These are phyloP conservation scores for Lactifluus volemus DNA, from an alignment of 768 basidiomycete species.

Conservation along the genomic window DNA sequence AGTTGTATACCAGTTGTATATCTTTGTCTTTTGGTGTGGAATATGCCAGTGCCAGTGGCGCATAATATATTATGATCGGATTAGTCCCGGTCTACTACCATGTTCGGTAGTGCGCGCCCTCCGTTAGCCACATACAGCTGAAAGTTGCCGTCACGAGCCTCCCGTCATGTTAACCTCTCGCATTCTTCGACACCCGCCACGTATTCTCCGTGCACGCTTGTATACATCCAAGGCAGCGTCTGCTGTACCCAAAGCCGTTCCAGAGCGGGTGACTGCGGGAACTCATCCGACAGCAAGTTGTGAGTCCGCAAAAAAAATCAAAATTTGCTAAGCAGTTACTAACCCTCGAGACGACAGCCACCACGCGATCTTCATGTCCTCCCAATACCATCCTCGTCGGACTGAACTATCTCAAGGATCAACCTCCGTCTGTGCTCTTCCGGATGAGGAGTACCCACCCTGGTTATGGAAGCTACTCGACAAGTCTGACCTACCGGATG, in stretches of 20 bases:
- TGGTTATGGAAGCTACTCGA: conserved; percentile 79
- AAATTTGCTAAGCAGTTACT: not conserved
- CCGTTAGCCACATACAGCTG: too few species aligned
- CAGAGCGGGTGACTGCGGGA: not conserved
- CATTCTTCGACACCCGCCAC: conserved; percentile 1
- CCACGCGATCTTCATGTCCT: conserved; percentile 48
- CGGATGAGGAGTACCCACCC: conserved; percentile 79
- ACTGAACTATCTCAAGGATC: conserved; percentile 74
- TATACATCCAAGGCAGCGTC: not conserved
- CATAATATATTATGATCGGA: too few species aligned
- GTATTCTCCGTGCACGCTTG: not conserved
- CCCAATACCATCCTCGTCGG: conserved; percentile 74
- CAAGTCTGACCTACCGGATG: conserved; percentile 52
- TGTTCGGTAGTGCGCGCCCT: not conserved
- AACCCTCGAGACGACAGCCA: not conserved
- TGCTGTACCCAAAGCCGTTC: not conserved
- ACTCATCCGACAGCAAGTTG: not conserved
- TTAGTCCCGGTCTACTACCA: too few species aligned
- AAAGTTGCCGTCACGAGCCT: not conserved
- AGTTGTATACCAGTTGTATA: not conserved
- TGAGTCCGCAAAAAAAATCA: not conserved
- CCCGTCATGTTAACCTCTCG: not conserved
- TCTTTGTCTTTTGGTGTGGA: not conserved
- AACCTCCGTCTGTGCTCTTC: conserved; percentile 60
- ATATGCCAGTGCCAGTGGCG: too few species aligned